phyloP scores from a whole-genome alignment of 1,284 basidiomycete genomes.

The Fomes fomentarius region DNA sequence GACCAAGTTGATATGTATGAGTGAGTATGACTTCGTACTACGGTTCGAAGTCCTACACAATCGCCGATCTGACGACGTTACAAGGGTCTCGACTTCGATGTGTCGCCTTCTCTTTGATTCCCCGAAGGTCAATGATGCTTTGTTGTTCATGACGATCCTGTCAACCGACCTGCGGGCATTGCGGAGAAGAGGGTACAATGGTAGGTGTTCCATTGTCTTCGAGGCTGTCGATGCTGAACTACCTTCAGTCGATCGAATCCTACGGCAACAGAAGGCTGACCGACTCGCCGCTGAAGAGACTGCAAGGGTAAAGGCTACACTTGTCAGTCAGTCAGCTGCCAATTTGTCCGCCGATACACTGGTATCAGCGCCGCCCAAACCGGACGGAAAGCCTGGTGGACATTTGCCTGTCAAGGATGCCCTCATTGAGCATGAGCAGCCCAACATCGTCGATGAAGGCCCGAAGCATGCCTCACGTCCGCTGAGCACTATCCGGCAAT shows the following conservation, averaged over 20 bases:
- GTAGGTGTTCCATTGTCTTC: slow-evolving; percentile 36
- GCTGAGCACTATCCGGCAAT: slow-evolving; percentile 11
- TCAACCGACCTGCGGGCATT: slow-evolving; percentile 87
- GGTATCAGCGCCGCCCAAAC: slow-evolving; percentile 11
- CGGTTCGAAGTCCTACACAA: neutral
- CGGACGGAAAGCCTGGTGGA: slow-evolving; percentile 1
- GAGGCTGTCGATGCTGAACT: neutral
- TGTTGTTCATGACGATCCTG: slow-evolving; percentile 92
- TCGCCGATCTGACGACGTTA: neutral
- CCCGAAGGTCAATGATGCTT: slow-evolving; percentile 79
- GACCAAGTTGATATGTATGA: slow-evolving; percentile 91
- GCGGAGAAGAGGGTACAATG: slow-evolving; percentile 86
- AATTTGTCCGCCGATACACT: slow-evolving; percentile 15
- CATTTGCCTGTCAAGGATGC: slow-evolving; percentile 2
- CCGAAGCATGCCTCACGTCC: slow-evolving; percentile 12
- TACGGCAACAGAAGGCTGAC: slow-evolving; percentile 83
- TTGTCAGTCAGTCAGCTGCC: slow-evolving; percentile 5
- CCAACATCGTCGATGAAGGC: neutral
- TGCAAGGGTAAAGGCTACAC: slow-evolving; percentile 24
- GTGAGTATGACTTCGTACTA: slow-evolving; percentile 57
- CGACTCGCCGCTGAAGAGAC: slow-evolving; percentile 62
- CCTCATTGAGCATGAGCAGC: neutral
- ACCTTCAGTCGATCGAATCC: slow-evolving; percentile 81
- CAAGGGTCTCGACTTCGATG: slow-evolving; percentile 78
- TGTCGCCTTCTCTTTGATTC: slow-evolving; percentile 77